phyloP scores from a whole-genome alignment of 441 rosid species.

The Daphne laureola region DNA sequence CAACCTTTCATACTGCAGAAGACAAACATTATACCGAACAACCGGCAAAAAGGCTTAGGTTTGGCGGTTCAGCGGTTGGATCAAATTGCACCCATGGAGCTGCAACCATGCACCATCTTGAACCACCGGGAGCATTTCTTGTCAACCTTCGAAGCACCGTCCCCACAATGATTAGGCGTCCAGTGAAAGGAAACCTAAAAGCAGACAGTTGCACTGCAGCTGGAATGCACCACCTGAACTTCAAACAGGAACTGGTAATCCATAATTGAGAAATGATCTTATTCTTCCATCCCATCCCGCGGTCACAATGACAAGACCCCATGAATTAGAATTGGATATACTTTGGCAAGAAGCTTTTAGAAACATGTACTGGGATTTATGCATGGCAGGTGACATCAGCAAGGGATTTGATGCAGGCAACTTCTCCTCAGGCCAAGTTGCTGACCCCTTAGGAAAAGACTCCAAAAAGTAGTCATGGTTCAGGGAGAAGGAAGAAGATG shows the following conservation, averaged over 20 bases:
- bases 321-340: constrained; percentile 51
- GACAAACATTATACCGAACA: constrained; percentile 26
- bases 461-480: constrained; percentile 53
- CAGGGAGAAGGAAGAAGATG: constrained; percentile 39
- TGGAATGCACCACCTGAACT: constrained; percentile 3
- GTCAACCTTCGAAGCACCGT: constrained; percentile 2
- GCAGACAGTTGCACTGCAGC: constrained; percentile 5
- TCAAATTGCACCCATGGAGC: constrained; percentile 16
- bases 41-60: constrained; percentile 12
- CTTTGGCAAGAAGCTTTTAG: constrained; percentile 63
- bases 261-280: constrained; percentile 83
- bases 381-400: constrained; percentile 33
- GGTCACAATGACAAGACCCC: constrained; percentile 92
- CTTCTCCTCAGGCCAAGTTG: constrained; percentile 97
- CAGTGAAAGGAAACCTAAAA: neutral
- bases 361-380: constrained; percentile 54
- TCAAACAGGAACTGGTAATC: constrained; percentile 68
- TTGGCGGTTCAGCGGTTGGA: constrained; percentile 17
- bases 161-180: neutral
- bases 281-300: constrained; percentile 95
- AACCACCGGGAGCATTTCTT: constrained; percentile 5
- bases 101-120: neutral
- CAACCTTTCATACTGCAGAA: constrained; percentile 23
- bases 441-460: constrained; percentile 76
- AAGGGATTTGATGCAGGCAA: constrained; percentile 45